Conservation (phyloP, 331 rosid species). For the Erythrophleum ivorense region DNA sequence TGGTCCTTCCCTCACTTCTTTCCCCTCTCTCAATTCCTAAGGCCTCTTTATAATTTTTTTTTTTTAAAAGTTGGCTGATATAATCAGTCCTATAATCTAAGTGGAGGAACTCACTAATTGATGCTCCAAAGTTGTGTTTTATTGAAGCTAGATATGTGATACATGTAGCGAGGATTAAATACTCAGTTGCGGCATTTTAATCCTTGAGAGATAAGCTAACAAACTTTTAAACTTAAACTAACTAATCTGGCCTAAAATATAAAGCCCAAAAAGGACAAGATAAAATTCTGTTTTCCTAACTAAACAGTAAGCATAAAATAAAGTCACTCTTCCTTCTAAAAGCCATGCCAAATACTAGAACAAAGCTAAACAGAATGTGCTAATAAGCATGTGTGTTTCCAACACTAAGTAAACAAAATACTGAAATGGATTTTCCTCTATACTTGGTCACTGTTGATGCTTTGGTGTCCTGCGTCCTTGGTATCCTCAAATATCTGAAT, state of each 20-base stretch:
- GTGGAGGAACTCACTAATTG: neutral
- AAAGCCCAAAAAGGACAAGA: neutral
- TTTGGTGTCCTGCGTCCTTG: constrained; percentile 1
- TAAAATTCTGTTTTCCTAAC: neutral
- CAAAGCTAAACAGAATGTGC: neutral
- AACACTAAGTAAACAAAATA: neutral
- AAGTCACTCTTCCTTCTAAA: neutral
- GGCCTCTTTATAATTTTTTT: no score
- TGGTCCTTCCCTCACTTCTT: no score
- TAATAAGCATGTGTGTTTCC: neutral
- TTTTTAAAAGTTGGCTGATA: no score
- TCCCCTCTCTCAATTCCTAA: no score
- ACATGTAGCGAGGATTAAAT: neutral
- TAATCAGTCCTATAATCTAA: no score
- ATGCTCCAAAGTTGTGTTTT: neutral
- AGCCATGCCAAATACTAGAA: neutral
- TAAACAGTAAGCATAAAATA: neutral
- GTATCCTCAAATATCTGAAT: constrained; percentile 31
- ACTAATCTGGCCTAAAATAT: neutral
- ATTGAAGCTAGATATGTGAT: neutral
- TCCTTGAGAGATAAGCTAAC: neutral
- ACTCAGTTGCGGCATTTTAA: neutral
- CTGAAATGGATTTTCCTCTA: neutral
- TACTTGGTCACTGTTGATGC: constrained; percentile 25
- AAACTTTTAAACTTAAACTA: neutral